Base-by-base conservation (phyloP, 805 yeast genomes). In the Saturnispora dispora region DNA sequence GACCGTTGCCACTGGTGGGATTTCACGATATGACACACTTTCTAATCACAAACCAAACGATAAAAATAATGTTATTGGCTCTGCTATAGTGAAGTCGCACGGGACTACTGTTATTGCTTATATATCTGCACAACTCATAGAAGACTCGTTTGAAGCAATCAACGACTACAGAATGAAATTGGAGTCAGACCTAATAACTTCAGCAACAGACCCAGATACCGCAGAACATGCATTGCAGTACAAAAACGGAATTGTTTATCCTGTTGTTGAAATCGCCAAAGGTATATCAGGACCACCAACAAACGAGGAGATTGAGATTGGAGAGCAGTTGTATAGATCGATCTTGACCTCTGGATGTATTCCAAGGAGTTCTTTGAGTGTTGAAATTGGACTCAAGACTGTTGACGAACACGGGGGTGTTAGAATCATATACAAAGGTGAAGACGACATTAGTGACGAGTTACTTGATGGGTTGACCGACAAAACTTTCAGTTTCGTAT, bases 251-350 rank as follows among this genome's bases (percentile, higher is more conserved):
- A 64, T 77, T 1, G 71, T 87, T 0, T 85, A 78, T 62, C 91
- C 95, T 0, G 80, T 83, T 15, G 88, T 88, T 7, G 89, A 85
- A 55, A 79, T 87, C 9, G 78, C 82, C 52, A 71, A 89, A 50
- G 96, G 96, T 30, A 73, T 88, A 49, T 63, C 70, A 8, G 93
- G 95, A 13, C 86, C 88, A 0, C 95, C 96, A 28, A 80, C 90
- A 1, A 86, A 82, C 58, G 96, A 88, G 66, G 96, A 88, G 63
- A 86, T 85, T 81, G 79, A 77, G 30, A 60, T 84, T 20, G 78
- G 87, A 1, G 95, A 87, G 63, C 71, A 71, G 52, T 58, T 86
- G 23, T 79, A 80, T 58, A 85, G 85, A 56, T 69, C 77, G 5
- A 63, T 88, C 5, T 65, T 77, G 45, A 81, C 80, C 54, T 77